Conservation (phyloP, 768 basidiomycete species). For the Suillus americanus region DNA sequence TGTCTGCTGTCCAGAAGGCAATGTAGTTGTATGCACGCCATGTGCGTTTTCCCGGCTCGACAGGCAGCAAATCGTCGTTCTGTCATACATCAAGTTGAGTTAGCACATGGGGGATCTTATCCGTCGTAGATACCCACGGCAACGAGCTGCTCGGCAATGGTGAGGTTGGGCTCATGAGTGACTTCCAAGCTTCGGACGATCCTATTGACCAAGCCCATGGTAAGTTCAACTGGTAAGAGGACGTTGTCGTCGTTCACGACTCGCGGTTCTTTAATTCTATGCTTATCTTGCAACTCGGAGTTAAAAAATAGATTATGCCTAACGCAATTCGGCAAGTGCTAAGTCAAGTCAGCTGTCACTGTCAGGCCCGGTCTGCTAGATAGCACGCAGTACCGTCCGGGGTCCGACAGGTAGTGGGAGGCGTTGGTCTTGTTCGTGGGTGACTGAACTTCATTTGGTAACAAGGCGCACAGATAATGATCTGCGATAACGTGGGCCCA, state of each 20-base stretch:
- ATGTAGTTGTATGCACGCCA: constrained; percentile 70
- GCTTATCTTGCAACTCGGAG: background rate
- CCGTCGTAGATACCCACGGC: constrained; percentile 38
- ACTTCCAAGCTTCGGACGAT: constrained; percentile 45
- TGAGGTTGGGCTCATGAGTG: constrained; percentile 50
- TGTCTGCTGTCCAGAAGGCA: constrained; percentile 78
- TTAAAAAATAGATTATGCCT: background rate
- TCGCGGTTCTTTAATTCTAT: background rate
- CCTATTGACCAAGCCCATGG: constrained; percentile 26
- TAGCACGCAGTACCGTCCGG: background rate
- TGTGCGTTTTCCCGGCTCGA: constrained; percentile 57
- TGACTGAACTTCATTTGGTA: constrained; percentile 20
- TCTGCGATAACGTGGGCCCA: no score
- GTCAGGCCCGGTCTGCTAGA: background rate
- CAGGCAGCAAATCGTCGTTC: constrained; percentile 74
- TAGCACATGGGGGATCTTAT: constrained; percentile 1
- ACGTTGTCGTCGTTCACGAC: background rate
- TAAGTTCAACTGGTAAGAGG: background rate
- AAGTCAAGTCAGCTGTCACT: no score
- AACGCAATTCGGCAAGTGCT: background rate
- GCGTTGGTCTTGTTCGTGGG: constrained; percentile 24
- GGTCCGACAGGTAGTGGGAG: constrained; percentile 11
- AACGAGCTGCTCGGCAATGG: constrained; percentile 57
- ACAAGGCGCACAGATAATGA: no score
- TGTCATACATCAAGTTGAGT: constrained; percentile 23